Evolutionary conservation across 108 stramenopile genomes (phyloP), one percentile per base, ranked within the genome.

Genomic region (Pelagomonas calceolata): DNA sequence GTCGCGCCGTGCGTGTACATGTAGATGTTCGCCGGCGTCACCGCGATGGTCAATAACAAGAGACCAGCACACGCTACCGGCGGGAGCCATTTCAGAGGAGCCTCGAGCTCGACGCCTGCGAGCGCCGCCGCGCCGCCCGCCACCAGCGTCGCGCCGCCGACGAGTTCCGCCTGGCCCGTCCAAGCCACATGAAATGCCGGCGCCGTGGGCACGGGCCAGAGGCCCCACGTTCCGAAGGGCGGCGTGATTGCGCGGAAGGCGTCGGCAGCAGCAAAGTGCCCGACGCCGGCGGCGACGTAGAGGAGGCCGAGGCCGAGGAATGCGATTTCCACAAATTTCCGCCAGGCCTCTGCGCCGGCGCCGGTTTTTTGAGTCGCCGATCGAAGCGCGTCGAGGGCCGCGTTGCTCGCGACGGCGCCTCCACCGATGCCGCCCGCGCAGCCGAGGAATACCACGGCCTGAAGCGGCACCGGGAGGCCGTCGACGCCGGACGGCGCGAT

Each of bases 21-120:
- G 78, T 91, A 94, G 46, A 90, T 86, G 63, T 94, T 94, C 5
- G 93, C 91, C 29, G 90, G 90, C 34, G 93, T 92, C 0, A 94
- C 83, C 29, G 81, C 85, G 30, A 84, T 32, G 15, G 88, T 88
- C 67, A 94, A 74, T 32, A 79, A 63, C 29, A 84, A 85, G 32
- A 94, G 72, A 34, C 87, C 70, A 5, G 39, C 39, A 12, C 39
- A 5, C 9, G 39, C 39, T 12, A 43, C 9, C 39, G 39, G 39
- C 9, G 12, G 5, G 39, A 5, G 9, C 9, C 5, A 12, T 12
- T 5, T 5, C 9, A 5, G 9, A 5, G 39, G 39, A 5, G 9
- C 9, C 39, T 43, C 39, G 39, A 10, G 9, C 39, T 43, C 39
- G 39, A 43, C 9, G 9, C 12, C 12, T 12, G 39, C 12, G 39